Evolutionary conservation across 2,329 filamentous ascomycete species (phyloP), one percentile per base, ranked within the genome.

Genomic region (Ceratocystis colombiana): DNA sequence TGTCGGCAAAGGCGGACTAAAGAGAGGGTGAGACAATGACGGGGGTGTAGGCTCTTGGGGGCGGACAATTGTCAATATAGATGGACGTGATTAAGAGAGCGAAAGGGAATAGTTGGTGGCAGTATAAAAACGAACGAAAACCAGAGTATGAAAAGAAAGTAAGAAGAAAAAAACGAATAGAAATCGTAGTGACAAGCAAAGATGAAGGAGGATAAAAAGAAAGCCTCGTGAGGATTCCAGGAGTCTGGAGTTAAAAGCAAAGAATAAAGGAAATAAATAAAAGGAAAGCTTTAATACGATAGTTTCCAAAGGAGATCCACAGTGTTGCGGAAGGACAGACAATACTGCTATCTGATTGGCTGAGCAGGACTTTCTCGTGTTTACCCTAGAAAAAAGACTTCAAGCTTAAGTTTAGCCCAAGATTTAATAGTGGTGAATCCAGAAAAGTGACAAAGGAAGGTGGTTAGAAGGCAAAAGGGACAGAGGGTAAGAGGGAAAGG

Each of bases 281-380:
- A 10, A 10, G 3, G 5, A 8, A 50, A 50, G 48, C 37, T 41
- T 41, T 41, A 41, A 20, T 50, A 50, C 48, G 48, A 50, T 25
- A 50, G n/a, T 22, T 5, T 20, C n/a, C 6, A 48, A 48, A 48
- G 17, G 8, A 48, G 17, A 22, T 22, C 20, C 46, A 48, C 17
- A 48, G 20, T 48, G 20, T 22, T n/a, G 44, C 6, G 12, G 10
- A 30, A 30, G 12, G 53, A 33, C 15, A 17, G 55, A 28, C 55
- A 37, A 12, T 37, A 3, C 28, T 17, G 28, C 50, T 46, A 64
- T 17, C 10, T 45, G 59, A 62, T 62, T 45, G 65, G 30, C 45
- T 37, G 62, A 28, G 28, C 44, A 44, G 48, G 53, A 37, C 53
- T 61, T 65, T 44, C 64, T 65, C 64, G 64, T 65, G 64, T 65